Evolutionary conservation across 352 stramenopile species (phyloP).

Genomic region (Phytophthora nicotianae): DNA sequence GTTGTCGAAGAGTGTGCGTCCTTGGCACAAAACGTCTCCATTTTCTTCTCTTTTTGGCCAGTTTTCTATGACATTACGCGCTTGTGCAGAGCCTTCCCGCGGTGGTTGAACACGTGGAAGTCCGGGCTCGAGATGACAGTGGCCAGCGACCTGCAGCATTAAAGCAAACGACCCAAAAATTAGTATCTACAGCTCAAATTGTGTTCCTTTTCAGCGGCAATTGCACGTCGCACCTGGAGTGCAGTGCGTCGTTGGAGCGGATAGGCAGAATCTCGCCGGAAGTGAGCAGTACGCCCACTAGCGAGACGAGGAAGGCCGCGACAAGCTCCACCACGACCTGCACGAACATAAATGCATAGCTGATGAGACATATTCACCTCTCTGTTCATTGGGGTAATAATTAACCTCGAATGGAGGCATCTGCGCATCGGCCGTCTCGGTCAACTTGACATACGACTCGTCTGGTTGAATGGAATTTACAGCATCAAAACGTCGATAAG

Average conservation of each 20-base stretch:
- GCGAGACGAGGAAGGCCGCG: conserved; percentile 66
- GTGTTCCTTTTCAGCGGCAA: background rate
- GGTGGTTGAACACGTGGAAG: conserved; percentile 87
- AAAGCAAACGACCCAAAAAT: conserved; percentile 4
- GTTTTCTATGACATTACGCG: conserved; percentile 45
- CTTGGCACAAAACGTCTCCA: background rate
- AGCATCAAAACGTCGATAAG: conserved; percentile 8
- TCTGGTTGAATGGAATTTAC: conserved; percentile 41
- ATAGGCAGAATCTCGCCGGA: conserved; percentile 77
- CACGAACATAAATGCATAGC: conserved; percentile 8
- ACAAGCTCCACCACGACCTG: conserved; percentile 79
- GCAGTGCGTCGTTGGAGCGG: conserved; percentile 67
- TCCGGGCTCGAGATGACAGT: conserved; percentile 71
- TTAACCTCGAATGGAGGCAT: conserved; percentile 67
- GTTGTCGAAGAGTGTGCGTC: conserved; percentile 9
- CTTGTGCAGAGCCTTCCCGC: conserved; percentile 76
- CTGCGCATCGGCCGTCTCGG: conserved; percentile 72
- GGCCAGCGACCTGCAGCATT: conserved; percentile 54
- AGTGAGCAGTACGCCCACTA: conserved; percentile 72
- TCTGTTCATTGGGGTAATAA: conserved; percentile 7
- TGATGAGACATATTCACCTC: background rate
- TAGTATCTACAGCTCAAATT: conserved; percentile 3
- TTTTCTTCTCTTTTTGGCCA: background rate
- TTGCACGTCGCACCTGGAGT: conserved; percentile 51
- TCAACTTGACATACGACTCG: conserved; percentile 76